Evolutionary conservation across 257 asterid species (phyloP), one percentile per base, ranked within the genome.

Genomic region (Scutellaria baicalensis): DNA sequence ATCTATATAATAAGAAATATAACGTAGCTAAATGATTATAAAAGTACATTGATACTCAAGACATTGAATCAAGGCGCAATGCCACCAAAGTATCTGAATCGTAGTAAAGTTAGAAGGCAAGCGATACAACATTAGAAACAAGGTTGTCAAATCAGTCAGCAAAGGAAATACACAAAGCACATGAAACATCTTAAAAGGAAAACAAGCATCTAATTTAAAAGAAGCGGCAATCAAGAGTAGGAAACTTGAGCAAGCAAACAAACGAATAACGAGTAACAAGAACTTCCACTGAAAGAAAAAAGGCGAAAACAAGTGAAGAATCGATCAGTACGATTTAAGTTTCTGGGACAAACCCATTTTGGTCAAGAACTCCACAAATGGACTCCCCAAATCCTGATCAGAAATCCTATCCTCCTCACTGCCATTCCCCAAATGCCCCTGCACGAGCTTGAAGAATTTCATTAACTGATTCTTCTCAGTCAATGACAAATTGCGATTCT

Each of bases 401-500:
- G 90, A 59, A 47, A 93, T 80, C 75, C 68, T 66, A 58, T 73
- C 79, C 17, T 60, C 88, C 64, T 67, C 86, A 47, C 72, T 77
- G n/a, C 52, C 88, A 27, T 73, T 78, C 50, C 72, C 85, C 13
- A 83, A 52, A 73, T 90, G 93, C 55, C 82, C 88, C 81, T 87
- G 93, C 20, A 93, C 97, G 71, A 82, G 71, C 89, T 90, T 91
- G 79, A 87, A 91, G 80, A 94, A 86, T 77, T 83, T 84, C 99
- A 84, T 89, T 81, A 94, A 66, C 91, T 83, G 90, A 77, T 85
- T 86, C 83, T 91, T 94, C 88, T 94, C 97, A 1, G 80, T 35
- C 17, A 88, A 70, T 11, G 84, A 77, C 84, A 94, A 73, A 23
- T 63, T 75, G 52, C 84, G 81, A 48, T 78, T 88, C 77, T 83